Percentiles rank a stretch among this genome's conserved stretches.
phyloP scores from a whole-genome alignment of 2,329 filamentous ascomycete species.

The Blastomyces parvus region DNA sequence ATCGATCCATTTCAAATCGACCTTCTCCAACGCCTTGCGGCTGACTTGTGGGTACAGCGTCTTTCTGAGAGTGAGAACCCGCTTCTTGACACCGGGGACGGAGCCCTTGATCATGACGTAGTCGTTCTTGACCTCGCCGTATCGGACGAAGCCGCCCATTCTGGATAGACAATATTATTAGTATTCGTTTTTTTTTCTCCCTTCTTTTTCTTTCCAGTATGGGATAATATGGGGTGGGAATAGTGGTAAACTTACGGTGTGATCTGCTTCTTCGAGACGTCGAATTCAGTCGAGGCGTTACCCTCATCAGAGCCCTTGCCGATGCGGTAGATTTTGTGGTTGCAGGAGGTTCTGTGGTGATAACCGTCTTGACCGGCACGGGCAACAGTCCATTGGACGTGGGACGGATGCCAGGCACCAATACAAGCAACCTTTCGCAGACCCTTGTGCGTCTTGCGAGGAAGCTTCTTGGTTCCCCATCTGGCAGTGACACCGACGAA shows the following conservation, averaged over 20 bases:
- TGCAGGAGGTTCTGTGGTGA: constrained; percentile 99
- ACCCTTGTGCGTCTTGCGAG: constrained; percentile 99
- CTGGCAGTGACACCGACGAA: constrained; percentile 93
- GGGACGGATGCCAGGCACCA: constrained; percentile 98
- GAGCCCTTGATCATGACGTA: constrained; percentile 97
- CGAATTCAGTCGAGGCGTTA: constrained; percentile 89
- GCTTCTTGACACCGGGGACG: constrained; percentile 97
- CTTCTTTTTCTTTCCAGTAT: not conserved
- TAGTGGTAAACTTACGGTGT: constrained; percentile 69
- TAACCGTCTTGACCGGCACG: constrained; percentile 99
- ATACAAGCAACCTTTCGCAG: constrained; percentile 99
- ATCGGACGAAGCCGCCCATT: constrained; percentile 97
- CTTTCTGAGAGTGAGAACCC: constrained; percentile 97
- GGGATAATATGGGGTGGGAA: not conserved
- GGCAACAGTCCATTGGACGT: constrained; percentile 99
- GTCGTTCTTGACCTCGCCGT: constrained; percentile 99
- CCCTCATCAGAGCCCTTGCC: constrained; percentile 84
- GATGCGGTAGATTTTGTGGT: constrained; percentile 99
- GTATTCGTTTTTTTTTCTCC: constrained; percentile 16
- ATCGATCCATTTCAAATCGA: constrained; percentile 99
- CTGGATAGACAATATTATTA: constrained; percentile 45
- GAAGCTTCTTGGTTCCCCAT: constrained; percentile 99
- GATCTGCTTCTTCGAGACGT: constrained; percentile 98
- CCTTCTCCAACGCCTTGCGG: constrained; percentile 94
- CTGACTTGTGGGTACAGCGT: constrained; percentile 97